Conservation (phyloP, 164 flowering plant genomes). For the Kalanchoe fedtschenkoi region DNA sequence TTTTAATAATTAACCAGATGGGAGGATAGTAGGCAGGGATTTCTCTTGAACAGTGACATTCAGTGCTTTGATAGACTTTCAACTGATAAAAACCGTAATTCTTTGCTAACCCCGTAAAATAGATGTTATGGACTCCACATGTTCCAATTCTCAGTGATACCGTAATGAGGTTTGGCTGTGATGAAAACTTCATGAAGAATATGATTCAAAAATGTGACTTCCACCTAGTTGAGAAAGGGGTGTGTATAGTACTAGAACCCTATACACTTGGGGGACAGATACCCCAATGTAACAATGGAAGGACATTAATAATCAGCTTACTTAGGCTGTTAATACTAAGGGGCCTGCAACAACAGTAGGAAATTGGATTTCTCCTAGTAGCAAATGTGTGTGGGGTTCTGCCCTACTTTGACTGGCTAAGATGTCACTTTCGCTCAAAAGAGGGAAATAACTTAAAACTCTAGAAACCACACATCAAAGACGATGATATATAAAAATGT, state of each 20-base stretch:
- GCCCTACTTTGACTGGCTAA: constrained; percentile 18
- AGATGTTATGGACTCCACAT: neutral
- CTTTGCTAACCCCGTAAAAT: no score
- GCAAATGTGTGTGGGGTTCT: constrained; percentile 9
- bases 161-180: no score
- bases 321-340: neutral
- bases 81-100: no score
- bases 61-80: no score
- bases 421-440: constrained; percentile 26
- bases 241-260: no score
- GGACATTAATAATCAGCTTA: neutral
- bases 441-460: constrained; percentile 11
- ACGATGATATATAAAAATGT: neutral
- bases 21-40: no score
- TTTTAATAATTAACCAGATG: no score
- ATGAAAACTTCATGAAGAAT: neutral
- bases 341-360: neutral
- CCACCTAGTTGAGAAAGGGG: neutral
- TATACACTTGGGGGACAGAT: neutral
- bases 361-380: constrained; percentile 3
- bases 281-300: constrained; percentile 1
- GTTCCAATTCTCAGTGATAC: neutral
- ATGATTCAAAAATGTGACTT: neutral
- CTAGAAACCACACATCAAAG: neutral
- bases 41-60: no score